These are phyloP conservation scores for Eremothecium coryli DNA, from an alignment of 1,139 yeast genomes.

Conservation along the genomic window DNA sequence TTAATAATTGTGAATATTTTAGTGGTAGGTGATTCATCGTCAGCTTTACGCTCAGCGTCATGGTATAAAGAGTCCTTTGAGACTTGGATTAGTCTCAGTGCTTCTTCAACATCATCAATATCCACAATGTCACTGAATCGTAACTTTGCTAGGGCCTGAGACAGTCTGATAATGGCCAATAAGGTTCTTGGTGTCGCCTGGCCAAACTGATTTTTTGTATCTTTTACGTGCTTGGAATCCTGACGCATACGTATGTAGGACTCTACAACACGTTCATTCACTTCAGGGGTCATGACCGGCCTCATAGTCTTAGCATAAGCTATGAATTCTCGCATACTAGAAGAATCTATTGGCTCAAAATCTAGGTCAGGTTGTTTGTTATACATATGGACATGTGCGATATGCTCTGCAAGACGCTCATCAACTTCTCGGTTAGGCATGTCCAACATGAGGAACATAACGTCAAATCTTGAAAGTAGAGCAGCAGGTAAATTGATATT, in stretches of 20 bases:
- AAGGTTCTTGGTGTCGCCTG: conserved; percentile 95
- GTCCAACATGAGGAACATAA: conserved; percentile 78
- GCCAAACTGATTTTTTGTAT: conserved; percentile 68
- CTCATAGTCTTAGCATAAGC: conserved; percentile 77
- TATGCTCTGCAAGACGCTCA: conserved; percentile 83
- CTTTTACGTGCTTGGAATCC: conserved; percentile 71
- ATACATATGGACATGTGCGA: conserved; percentile 92
- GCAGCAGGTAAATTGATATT: conserved; percentile 97
- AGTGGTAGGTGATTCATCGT: conserved; percentile 50
- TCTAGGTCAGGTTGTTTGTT: conserved; percentile 74
- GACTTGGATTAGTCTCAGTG: conserved; percentile 74
- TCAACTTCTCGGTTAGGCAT: conserved; percentile 74
- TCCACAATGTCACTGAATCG: conserved; percentile 68
- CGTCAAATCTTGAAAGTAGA: conserved; percentile 85
- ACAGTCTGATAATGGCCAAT: conserved; percentile 80
- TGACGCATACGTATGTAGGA: conserved; percentile 88
- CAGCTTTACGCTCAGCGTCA: conserved; percentile 41
- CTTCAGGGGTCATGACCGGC: conserved; percentile 80
- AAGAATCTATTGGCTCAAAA: conserved; percentile 68
- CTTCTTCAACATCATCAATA: conserved; percentile 87
- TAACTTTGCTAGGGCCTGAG: conserved; percentile 90
- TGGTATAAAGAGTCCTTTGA: conserved; percentile 72
- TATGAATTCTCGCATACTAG: conserved; percentile 78
- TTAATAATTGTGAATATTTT: conserved; percentile 48
- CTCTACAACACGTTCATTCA: conserved; percentile 80